Base-by-base conservation (phyloP, 352 stramenopile genomes). In the Thraustochytrium striatum region DNA sequence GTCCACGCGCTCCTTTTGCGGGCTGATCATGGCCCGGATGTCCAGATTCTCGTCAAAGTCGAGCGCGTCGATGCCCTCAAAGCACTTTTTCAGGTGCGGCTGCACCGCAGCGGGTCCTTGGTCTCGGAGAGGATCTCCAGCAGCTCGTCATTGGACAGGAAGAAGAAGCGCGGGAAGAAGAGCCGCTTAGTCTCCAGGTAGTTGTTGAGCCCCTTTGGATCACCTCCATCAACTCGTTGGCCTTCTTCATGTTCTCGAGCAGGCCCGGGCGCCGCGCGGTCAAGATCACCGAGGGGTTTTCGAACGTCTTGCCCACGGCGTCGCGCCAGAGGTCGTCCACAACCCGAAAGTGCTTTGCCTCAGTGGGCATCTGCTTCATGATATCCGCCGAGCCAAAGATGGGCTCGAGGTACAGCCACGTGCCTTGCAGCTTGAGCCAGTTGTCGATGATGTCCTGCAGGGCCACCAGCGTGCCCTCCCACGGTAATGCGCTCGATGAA, bases 321-420 rank as follows among this genome's bases (percentile, higher is more conserved):
- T 81, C 44, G 32, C 80, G 72, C 80, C 80, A 84, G 21, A 83
- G 39, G 19, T 32, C 36, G 81, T 87, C 81, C 5, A 87, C 83
- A 25, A 52, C 72, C 28, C 61, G 57, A 61, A 88, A 89, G 58
- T 86, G 85, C 30, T 84, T 58, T 2, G 90, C 91, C 68, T 97
- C 93, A 0, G 89, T 96, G 2, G 93, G 93, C 90, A 98, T 95
- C 85, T 98, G 93, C n/a, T 93, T 86, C 91, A 97, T 97, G 57
- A 98, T 98, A 73, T 98, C 94, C 50, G 97, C 92, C 0, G 89
- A 96, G 72, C 88, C 93, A 81, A 98, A 98, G 58, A 98, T 97
- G 8, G 94, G 92, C 83, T 98, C 93, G 2, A 98, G 87, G 79
- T 97, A 98, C 28, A 98, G 86, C 93, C 94, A 98, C 62, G 92